Evolutionary conservation across 2,329 filamentous ascomycete genomes (phyloP).

Genomic region (Trichoderma simmonsii): DNA sequence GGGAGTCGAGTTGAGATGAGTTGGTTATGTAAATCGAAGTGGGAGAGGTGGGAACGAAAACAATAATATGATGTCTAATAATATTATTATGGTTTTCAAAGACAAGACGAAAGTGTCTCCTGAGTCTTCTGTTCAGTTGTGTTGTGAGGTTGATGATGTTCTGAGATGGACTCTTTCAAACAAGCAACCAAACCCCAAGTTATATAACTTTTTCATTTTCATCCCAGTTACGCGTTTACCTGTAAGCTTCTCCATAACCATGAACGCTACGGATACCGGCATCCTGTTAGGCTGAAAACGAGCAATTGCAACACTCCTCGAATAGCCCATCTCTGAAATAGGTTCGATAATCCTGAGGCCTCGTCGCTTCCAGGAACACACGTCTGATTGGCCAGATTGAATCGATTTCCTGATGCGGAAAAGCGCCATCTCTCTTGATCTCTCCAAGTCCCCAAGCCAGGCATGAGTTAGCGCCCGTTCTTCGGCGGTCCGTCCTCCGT

Average conservation of each 20-base stretch:
- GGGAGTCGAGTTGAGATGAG: neutral
- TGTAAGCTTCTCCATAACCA: neutral
- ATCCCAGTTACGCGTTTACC: neutral
- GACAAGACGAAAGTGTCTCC: neutral
- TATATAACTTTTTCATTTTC: constrained; percentile 1
- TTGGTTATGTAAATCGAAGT: neutral
- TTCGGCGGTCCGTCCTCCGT: neutral
- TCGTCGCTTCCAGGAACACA: neutral
- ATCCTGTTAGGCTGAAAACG: neutral
- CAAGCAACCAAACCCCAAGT: neutral
- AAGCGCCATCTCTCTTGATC: constrained; percentile 6
- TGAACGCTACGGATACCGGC: neutral
- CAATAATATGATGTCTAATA: neutral
- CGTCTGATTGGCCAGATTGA: constrained; percentile 1
- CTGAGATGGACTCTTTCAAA: neutral
- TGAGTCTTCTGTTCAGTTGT: neutral
- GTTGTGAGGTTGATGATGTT: neutral
- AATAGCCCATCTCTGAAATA: neutral
- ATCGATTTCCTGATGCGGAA: neutral
- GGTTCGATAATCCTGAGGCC: neutral
- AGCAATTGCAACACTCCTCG: neutral
- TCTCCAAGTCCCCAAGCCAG: neutral
- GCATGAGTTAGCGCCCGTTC: neutral
- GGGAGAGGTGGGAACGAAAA: neutral
- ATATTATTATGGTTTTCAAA: neutral